These are phyloP conservation scores for Flaveria trinervia DNA, from an alignment of 129 eudicot species.

Conservation along the genomic window DNA sequence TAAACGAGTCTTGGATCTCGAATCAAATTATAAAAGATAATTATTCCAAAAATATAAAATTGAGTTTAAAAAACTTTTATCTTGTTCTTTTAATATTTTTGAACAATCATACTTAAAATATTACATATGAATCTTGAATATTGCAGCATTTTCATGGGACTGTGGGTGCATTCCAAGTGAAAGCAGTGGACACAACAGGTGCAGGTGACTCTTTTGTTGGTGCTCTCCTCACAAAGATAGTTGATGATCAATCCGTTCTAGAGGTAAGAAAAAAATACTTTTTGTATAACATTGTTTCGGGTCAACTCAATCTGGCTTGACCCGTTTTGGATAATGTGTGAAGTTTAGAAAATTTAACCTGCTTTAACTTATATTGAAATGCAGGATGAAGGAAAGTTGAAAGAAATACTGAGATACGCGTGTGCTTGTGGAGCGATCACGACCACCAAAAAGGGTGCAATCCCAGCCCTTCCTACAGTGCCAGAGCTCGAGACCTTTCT, in stretches of 20 bases:
- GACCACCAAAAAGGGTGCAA: conserved; percentile 95
- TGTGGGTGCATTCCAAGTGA: conserved; percentile 59
- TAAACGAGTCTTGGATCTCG: conserved; percentile 5
- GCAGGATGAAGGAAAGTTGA: conserved; percentile 73
- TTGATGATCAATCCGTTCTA: conserved; percentile 64
- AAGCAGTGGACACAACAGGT: conserved; percentile 95
- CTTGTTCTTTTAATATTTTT: not conserved
- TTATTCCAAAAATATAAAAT: not conserved
- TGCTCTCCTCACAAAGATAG: conserved; percentile 78
- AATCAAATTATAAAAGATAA: conserved; percentile 1
- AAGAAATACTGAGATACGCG: conserved; percentile 61
- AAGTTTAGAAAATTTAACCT: not conserved
- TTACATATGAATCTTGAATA: not conserved
- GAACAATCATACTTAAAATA: not conserved
- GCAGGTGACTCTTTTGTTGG: conserved; percentile 98
- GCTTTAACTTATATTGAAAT: not conserved
- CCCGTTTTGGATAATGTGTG: not conserved
- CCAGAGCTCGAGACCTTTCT: conserved; percentile 57
- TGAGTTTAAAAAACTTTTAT: not conserved
- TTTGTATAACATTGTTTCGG: not conserved
- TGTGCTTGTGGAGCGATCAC: conserved; percentile 98
- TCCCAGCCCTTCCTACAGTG: conserved; percentile 88
- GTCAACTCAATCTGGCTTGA: not conserved
- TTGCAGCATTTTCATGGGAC: conserved; percentile 73
- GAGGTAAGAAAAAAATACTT: conserved; percentile 39